Conservation (phyloP, 805 yeast species). For the Clavispora phyllophila region DNA sequence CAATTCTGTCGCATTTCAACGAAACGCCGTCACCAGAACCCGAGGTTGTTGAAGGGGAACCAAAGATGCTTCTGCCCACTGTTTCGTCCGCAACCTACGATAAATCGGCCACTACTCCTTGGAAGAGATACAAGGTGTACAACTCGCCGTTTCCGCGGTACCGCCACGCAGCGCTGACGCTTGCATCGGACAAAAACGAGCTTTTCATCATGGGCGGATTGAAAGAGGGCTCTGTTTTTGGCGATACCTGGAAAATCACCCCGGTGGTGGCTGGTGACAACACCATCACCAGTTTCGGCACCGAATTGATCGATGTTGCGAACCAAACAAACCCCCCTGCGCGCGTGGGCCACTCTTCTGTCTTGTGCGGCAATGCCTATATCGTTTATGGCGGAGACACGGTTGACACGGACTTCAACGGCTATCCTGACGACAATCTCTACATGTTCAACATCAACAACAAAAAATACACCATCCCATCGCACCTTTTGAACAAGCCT, state of each 20-base stretch:
- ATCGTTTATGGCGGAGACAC: constrained; percentile 97
- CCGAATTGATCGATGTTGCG: constrained; percentile 39
- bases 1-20: constrained; percentile 10
- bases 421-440: constrained; percentile 81
- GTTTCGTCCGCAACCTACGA: background rate
- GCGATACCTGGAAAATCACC: constrained; percentile 88
- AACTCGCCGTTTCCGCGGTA: constrained; percentile 92
- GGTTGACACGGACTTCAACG: constrained; percentile 65
- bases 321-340: constrained; percentile 86
- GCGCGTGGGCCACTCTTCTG: constrained; percentile 92
- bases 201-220: constrained; percentile 92
- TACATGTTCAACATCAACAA: constrained; percentile 69
- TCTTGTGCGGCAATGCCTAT: constrained; percentile 90
- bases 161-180: constrained; percentile 73
- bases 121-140: constrained; percentile 59
- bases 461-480: constrained; percentile 40
- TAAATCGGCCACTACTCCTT: constrained; percentile 41
- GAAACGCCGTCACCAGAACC: constrained; percentile 8
- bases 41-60: background rate
- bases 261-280: constrained; percentile 33
- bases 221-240: constrained; percentile 86
- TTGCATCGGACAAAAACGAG: constrained; percentile 75
- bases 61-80: constrained; percentile 6
- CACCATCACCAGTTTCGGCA: constrained; percentile 23
- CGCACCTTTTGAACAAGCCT: constrained; percentile 56